Evolutionary conservation across 2,329 filamentous ascomycete genomes (phyloP).

Genomic region (Stachybotrys chartarum): DNA sequence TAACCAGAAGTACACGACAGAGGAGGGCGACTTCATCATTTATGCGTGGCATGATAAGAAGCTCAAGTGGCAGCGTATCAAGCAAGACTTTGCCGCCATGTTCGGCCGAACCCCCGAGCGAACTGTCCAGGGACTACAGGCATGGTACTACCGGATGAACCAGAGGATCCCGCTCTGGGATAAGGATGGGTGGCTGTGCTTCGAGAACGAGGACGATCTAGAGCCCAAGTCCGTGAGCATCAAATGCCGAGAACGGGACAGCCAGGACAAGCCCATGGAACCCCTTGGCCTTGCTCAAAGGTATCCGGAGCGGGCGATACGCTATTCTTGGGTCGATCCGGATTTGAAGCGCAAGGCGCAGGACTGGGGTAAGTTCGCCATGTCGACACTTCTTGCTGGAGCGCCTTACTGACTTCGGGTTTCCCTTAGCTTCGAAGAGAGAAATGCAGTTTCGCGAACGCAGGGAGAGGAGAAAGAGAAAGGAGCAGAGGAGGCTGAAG

Average conservation of each 20-base stretch:
- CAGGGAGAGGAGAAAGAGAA: slow-evolving; percentile 28
- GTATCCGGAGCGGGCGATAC: slow-evolving; percentile 39
- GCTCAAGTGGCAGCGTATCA: slow-evolving; percentile 32
- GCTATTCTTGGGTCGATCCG: slow-evolving; percentile 36
- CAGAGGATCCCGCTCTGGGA: slow-evolving; percentile 32
- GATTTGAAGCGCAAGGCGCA: slow-evolving; percentile 29
- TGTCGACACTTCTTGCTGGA: not conserved
- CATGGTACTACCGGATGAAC: slow-evolving; percentile 37
- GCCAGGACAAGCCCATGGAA: slow-evolving; percentile 26
- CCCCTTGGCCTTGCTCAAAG: slow-evolving; percentile 31
- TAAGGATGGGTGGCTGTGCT: slow-evolving; percentile 30
- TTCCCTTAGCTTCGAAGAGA: slow-evolving; percentile 22
- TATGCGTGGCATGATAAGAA: slow-evolving; percentile 37
- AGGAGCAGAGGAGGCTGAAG: slow-evolving; percentile 28
- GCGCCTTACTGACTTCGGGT: not conserved
- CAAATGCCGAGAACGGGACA: slow-evolving; percentile 31
- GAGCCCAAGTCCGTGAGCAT: slow-evolving; percentile 28
- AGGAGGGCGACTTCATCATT: slow-evolving; percentile 36
- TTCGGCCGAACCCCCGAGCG: slow-evolving; percentile 29
- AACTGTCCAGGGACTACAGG: slow-evolving; percentile 32
- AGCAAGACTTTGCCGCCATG: slow-evolving; percentile 29
- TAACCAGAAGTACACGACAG: slow-evolving; percentile 36
- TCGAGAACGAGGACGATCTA: slow-evolving; percentile 29
- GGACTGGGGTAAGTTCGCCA: slow-evolving; percentile 31
- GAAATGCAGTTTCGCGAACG: slow-evolving; percentile 27